Evolutionary conservation across 1,139 yeast genomes (phyloP), one percentile per base, ranked within the genome.

Genomic region (Candida labiduridarum): DNA sequence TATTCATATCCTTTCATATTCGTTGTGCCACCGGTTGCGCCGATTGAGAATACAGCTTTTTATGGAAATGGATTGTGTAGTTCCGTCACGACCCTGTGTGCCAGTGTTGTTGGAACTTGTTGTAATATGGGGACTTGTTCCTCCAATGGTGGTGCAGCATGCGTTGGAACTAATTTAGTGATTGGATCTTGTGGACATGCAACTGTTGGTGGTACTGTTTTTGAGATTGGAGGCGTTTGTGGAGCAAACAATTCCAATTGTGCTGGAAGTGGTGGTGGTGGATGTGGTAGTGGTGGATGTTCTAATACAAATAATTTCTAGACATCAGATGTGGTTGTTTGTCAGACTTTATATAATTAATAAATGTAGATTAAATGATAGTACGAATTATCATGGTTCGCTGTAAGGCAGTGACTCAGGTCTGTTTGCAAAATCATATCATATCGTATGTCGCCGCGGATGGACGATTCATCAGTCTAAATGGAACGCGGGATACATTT

Each of bases 21-120:
- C 34, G 47, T 48, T 11, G 31, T 48, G 7, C 51, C 48, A n/a
- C 50, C 48, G 9, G 47, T 45, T 2, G 41, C 45, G 10, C 51
- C 51, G 22, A 45, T 48, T 31, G 33, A 19, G 7, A 31, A 48
- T 22, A 41, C 39, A 18, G 16, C 31, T 4, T 41, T 36, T 34
- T 35, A 33, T 15, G 44, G 38, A 5, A 30, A 36, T 35, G 33
- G 45, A 10, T 41, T 45, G 15, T 48, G 51, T 38, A 35, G 46
- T 19, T 35, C 46, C n/a, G 46, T 41, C 5, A 35, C 9, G 2
- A 35, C 46, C 2, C 41, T 35, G 41, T 44, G 46, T 35, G 39
- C 46, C 2, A 44, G 46, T 44, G 39, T 44, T 2, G 41, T 34
- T 25, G 46, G 46, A 25, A 44, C 46, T 14, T 44, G 46, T 36